Conservation (phyloP, 768 basidiomycete genomes). For the Collybiopsis confluens region DNA sequence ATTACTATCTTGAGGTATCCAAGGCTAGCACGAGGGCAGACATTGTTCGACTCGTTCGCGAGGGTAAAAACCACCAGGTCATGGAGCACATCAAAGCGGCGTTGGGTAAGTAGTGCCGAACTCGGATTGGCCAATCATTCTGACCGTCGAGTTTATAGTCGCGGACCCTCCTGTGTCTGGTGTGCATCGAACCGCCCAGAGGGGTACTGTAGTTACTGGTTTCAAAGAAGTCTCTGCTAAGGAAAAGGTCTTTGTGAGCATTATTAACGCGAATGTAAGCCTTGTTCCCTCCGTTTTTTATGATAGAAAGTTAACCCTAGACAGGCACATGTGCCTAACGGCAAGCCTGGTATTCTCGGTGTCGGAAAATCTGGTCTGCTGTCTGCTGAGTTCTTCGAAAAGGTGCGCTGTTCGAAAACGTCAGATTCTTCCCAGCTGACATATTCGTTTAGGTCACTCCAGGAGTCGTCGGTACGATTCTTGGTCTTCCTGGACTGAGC, state of each 20-base stretch:
- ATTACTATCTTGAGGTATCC: slow-evolving; percentile 51
- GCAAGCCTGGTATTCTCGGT: neutral
- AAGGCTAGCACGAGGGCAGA: slow-evolving; percentile 31
- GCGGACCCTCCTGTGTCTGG: neutral
- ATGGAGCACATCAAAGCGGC: slow-evolving; percentile 1
- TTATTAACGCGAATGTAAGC: slow-evolving; percentile 5
- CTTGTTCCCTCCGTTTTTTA: neutral
- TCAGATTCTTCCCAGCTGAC: neutral
- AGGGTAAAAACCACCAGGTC: slow-evolving; percentile 18
- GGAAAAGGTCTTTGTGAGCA: slow-evolving; percentile 1
- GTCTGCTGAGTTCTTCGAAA: neutral
- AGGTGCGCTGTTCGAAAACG: neutral
- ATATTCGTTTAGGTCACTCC: neutral
- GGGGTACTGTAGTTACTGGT: neutral
- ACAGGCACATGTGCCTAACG: neutral
- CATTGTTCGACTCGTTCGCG: slow-evolving; percentile 31
- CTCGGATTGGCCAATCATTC: neutral
- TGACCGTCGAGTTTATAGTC: neutral
- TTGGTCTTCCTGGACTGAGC: neutral
- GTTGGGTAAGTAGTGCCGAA: neutral
- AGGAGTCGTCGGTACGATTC: neutral
- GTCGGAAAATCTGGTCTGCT: slow-evolving; percentile 5
- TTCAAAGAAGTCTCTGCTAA: neutral
- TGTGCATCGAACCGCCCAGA: neutral
- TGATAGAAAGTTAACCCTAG: neutral